A percentile compares a stretch with the other conserved stretches of the same genome.
These are phyloP conservation scores for Sporisorium reilianum DNA, from an alignment of 1,284 basidiomycete genomes.

Conservation along the genomic window DNA sequence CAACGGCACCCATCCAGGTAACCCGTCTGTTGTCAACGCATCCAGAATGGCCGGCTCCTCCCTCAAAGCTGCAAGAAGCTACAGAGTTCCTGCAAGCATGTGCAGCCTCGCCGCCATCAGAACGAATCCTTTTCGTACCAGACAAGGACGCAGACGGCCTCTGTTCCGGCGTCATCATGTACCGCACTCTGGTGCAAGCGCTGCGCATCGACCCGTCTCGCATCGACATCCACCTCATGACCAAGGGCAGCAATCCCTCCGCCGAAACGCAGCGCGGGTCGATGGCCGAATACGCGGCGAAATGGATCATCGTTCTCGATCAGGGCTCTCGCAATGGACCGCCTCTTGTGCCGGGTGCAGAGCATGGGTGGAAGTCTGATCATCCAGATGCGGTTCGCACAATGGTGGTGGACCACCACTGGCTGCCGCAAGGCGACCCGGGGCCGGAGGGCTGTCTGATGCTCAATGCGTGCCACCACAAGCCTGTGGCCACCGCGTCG, in stretches of 20 bases:
- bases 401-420: constrained; percentile 59
- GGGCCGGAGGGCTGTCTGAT: constrained; percentile 54
- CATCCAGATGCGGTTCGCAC: constrained; percentile 22
- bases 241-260: constrained; percentile 44
- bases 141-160: constrained; percentile 63
- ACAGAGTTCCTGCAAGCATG: constrained; percentile 26
- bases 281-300: constrained; percentile 35
- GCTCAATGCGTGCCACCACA: constrained; percentile 53
- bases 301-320: constrained; percentile 56
- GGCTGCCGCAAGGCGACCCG: constrained; percentile 21
- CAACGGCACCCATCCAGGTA: constrained; percentile 19
- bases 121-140: constrained; percentile 45
- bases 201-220: constrained; percentile 27
- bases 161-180: constrained; percentile 51
- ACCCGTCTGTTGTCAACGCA: constrained; percentile 19
- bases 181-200: constrained; percentile 47
- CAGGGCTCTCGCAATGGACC: constrained; percentile 58
- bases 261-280: constrained; percentile 29
- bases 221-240: constrained; percentile 54
- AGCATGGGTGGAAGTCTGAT: constrained; percentile 43
- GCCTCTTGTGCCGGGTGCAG: constrained; percentile 40
- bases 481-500: constrained; percentile 48
- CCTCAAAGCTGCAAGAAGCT: constrained; percentile 23
- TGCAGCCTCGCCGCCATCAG: constrained; percentile 17
- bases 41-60: constrained; percentile 48